These are phyloP conservation scores for Dactylellina cionopaga DNA, from an alignment of 2,329 filamentous ascomycete species.

Conservation along the genomic window DNA sequence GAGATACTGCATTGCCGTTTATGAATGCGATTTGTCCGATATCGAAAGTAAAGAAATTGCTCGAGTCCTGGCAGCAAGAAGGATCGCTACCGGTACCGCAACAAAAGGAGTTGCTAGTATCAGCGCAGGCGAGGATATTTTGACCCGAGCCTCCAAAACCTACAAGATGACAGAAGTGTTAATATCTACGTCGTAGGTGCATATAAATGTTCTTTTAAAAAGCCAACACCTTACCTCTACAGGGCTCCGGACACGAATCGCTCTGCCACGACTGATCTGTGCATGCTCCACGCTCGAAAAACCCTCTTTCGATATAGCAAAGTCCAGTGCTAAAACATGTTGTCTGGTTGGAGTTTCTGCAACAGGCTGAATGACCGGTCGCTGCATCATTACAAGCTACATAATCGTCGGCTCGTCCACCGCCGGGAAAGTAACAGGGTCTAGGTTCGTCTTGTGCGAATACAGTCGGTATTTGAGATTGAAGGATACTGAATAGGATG, in stretches of 20 bases:
- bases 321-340: slow-evolving; percentile 36
- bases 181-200: neutral
- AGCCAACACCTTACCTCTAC: slow-evolving; percentile 20
- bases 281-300: slow-evolving; percentile 36
- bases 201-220: neutral
- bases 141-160: slow-evolving; percentile 33
- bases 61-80: slow-evolving; percentile 26
- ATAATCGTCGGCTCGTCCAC: slow-evolving; percentile 8
- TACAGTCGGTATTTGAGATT: slow-evolving; percentile 2
- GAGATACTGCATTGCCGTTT: slow-evolving; percentile 30
- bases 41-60: slow-evolving; percentile 30
- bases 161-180: neutral
- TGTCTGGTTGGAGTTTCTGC: slow-evolving; percentile 41
- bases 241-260: slow-evolving; percentile 39
- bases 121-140: slow-evolving; percentile 40
- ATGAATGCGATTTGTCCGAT: slow-evolving; percentile 47
- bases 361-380: slow-evolving; percentile 42
- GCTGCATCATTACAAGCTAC: slow-evolving; percentile 29
- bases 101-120: slow-evolving; percentile 28
- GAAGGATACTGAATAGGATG: slow-evolving; percentile 7
- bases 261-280: slow-evolving; percentile 48
- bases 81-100: slow-evolving; percentile 37
- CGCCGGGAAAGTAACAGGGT: slow-evolving; percentile 35
- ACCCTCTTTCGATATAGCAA: slow-evolving; percentile 33
- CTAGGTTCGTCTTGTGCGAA: slow-evolving; percentile 26